A percentile compares a stretch with the other conserved stretches of the same genome.
Evolutionary conservation across 2,329 filamentous ascomycete genomes (phyloP).

Genomic region (Cladophialophora bantiana): DNA sequence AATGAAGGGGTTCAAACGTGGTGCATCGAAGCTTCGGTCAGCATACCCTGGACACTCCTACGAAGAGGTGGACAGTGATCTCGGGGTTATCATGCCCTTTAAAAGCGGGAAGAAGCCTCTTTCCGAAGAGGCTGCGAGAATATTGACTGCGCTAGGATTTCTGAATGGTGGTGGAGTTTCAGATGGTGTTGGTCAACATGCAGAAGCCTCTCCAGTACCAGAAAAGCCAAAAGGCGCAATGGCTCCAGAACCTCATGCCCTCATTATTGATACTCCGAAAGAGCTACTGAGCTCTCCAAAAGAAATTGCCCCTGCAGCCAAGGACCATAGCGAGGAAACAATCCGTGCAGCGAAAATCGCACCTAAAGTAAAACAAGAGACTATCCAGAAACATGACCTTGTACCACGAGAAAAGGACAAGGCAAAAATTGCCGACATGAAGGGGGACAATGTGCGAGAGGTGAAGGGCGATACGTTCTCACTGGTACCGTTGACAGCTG

Average conservation of each 20-base stretch:
- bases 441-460: constrained; percentile 19
- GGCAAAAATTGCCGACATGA: constrained; percentile 15
- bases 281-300: background rate
- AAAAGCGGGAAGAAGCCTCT: constrained; percentile 10
- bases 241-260: constrained; percentile 7
- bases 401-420: constrained; percentile 2
- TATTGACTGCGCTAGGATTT: constrained; percentile 14
- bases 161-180: background rate
- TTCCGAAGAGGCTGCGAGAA: background rate
- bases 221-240: background rate
- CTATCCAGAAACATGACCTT: background rate
- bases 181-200: background rate
- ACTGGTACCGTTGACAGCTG: constrained; percentile 58
- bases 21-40: constrained; percentile 13
- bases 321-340: background rate
- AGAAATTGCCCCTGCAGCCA: background rate
- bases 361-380: background rate
- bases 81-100: constrained; percentile 13
- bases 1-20: background rate
- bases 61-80: constrained; percentile 22
- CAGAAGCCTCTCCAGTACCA: background rate
- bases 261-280: background rate
- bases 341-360: background rate
- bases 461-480: constrained; percentile 47
- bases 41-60: constrained; percentile 16